A percentile compares a stretch with the other conserved stretches of the same genome.
These are phyloP conservation scores for Citrus sinensis DNA, from an alignment of 345 rosid species.

Conservation along the genomic window DVS_A1.0 CM039167.1:9003501-9004000, in stretches of 20 bases:
- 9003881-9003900: background rate
- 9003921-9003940: background rate
- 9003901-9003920: background rate
- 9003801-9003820: background rate
- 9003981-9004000: background rate
- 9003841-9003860: background rate
- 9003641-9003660: background rate
- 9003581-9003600: constrained; percentile 1
- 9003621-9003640: constrained; percentile 11
- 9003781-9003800: background rate
- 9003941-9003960: background rate
- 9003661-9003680: constrained; percentile 1
- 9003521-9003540: constrained; percentile 6
- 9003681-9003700: background rate
- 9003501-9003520: constrained; percentile 2
- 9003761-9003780: background rate
- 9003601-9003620: constrained; percentile 17
- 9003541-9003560: constrained; percentile 17
- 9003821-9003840: background rate
- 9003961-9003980: background rate
- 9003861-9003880: background rate
- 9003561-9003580: constrained; percentile 15
- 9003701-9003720: background rate
- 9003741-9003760: constrained; percentile 12
- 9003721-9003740: constrained; percentile 3